phyloP scores from a whole-genome alignment of 208 protist genomes.

The Trypanosoma platydactyli region DNA sequence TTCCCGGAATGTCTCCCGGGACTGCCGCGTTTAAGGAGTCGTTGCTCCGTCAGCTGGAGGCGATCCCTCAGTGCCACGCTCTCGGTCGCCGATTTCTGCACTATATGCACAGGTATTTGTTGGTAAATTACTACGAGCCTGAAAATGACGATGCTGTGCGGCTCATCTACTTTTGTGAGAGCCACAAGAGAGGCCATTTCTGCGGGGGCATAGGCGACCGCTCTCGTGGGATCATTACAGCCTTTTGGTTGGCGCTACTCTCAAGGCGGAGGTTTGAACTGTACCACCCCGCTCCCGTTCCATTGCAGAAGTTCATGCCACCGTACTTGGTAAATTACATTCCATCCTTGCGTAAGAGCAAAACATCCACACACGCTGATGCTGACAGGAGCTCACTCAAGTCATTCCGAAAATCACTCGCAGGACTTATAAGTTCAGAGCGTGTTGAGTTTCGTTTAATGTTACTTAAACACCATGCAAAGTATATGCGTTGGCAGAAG shows the following conservation, averaged over 20 bases:
- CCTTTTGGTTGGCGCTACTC: constrained; percentile 24
- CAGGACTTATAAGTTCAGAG: background rate
- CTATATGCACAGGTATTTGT: constrained; percentile 5
- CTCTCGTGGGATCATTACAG: constrained; percentile 28
- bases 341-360: constrained; percentile 1
- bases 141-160: background rate
- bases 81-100: constrained; percentile 2
- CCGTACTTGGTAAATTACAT: constrained; percentile 23
- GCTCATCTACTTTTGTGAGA: constrained; percentile 33
- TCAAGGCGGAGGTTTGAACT: constrained; percentile 22
- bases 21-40: constrained; percentile 2
- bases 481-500: constrained; percentile 18
- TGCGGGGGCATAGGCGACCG: constrained; percentile 35
- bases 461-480: constrained; percentile 7
- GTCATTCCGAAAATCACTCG: constrained; percentile 16
- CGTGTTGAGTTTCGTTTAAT: constrained; percentile 22
- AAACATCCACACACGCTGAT: background rate
- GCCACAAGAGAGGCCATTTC: constrained; percentile 19
- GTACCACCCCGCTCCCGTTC: constrained; percentile 22
- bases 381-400: constrained; percentile 10
- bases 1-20: background rate
- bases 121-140: constrained; percentile 2
- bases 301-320: constrained; percentile 17
- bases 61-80: constrained; percentile 10
- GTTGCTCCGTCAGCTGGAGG: background rate